Percentiles rank a stretch among this genome's conserved stretches.
Conservation (phyloP, 148 eudicot genomes). For the Arbutus unedo region DNA sequence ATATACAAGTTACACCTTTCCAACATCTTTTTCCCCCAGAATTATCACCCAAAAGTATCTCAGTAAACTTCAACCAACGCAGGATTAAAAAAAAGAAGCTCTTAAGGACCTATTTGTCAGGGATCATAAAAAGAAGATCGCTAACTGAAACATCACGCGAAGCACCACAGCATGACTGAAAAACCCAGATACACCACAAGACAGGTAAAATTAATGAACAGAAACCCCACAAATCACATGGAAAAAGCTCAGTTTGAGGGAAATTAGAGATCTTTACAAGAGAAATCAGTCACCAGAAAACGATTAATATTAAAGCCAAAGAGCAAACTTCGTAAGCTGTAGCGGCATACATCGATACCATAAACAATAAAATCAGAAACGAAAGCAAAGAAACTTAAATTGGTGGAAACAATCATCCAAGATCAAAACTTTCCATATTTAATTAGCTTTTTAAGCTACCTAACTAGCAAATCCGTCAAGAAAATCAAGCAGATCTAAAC, state of each 20-base stretch:
- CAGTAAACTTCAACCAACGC: too few relatives aligned
- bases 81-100: too few relatives aligned
- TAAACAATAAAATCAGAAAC: neutral
- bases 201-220: neutral
- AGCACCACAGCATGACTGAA: neutral
- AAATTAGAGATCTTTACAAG: neutral
- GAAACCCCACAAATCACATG: neutral
- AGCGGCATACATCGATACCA: neutral
- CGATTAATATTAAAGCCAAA: neutral
- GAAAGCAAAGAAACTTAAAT: neutral
- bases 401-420: neutral
- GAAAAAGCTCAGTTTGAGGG: neutral
- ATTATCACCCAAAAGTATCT: neutral
- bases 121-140: too few relatives aligned
- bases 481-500: conserved; percentile 1
- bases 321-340: neutral
- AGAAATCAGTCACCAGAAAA: neutral
- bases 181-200: neutral
- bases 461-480: neutral
- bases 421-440: neutral
- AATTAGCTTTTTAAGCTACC: neutral
- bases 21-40: neutral
- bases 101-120: too few relatives aligned
- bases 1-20: neutral
- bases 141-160: too few relatives aligned